These are phyloP conservation scores for Schizonepeta tenuifolia DNA, from an alignment of 257 asterid species.

Conservation along the genomic window DNA sequence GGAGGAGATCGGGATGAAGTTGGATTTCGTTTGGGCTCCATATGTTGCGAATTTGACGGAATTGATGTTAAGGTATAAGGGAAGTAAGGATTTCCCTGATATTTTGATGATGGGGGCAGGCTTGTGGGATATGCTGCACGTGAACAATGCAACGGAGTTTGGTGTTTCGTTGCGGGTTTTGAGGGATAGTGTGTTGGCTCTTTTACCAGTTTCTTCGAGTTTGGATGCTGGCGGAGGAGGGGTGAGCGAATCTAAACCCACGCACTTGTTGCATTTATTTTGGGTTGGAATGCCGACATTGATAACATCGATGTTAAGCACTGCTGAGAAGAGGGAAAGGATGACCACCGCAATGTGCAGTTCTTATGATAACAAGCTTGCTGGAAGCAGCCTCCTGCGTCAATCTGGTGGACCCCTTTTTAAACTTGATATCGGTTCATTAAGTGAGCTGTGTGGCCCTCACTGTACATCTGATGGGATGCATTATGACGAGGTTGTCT, in stretches of 20 bases:
- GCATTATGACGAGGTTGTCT: slow-evolving; percentile 81
- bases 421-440: slow-evolving; percentile 61
- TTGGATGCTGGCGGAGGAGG: slow-evolving; percentile 42
- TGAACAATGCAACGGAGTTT: slow-evolving; percentile 63
- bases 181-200: slow-evolving; percentile 59
- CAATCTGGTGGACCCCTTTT: slow-evolving; percentile 72
- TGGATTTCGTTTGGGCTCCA: slow-evolving; percentile 95
- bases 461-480: slow-evolving; percentile 86
- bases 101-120: slow-evolving; percentile 91
- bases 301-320: slow-evolving; percentile 71
- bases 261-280: slow-evolving; percentile 65
- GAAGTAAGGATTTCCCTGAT: slow-evolving; percentile 60
- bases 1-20: slow-evolving; percentile 77
- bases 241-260: slow-evolving; percentile 38
- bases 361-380: slow-evolving; percentile 60
- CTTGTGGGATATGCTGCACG: slow-evolving; percentile 91
- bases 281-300: slow-evolving; percentile 94
- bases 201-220: slow-evolving; percentile 64
- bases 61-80: slow-evolving; percentile 47
- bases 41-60: slow-evolving; percentile 71
- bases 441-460: slow-evolving; percentile 72
- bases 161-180: slow-evolving; percentile 53
- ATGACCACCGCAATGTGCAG: slow-evolving; percentile 55
- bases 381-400: slow-evolving; percentile 56
- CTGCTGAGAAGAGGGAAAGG: slow-evolving; percentile 73